phyloP scores from a whole-genome alignment of 306 rosid species.

The Cicer yamashitae region DNA sequence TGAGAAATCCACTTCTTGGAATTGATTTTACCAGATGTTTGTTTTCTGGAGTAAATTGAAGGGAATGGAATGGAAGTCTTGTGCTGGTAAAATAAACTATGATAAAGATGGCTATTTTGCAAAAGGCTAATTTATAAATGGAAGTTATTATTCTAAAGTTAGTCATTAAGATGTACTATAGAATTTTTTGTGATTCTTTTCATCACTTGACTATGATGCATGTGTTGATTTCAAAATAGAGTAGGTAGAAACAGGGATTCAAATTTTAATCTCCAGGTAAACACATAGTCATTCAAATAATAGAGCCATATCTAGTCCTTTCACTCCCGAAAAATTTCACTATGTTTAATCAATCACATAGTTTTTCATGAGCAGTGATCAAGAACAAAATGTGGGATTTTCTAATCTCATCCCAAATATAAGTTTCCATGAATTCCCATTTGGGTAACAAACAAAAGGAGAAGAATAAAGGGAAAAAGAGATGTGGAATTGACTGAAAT shows the following conservation, averaged over 20 bases:
- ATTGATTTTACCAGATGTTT: background rate
- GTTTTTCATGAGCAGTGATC: background rate
- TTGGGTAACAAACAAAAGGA: background rate
- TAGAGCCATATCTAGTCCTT: background rate
- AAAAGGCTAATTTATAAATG: background rate
- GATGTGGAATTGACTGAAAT: slow-evolving; percentile 25
- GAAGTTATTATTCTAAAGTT: background rate
- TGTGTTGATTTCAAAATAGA: no score
- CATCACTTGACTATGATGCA: background rate
- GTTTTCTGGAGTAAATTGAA: background rate
- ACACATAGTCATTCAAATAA: background rate
- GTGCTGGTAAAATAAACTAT: background rate
- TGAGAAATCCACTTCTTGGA: background rate
- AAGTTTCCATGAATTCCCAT: slow-evolving; percentile 22
- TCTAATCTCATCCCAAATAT: background rate
- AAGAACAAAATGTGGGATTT: slow-evolving; percentile 1
- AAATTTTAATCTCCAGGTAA: background rate
- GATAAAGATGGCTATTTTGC: background rate
- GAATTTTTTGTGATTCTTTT: no score
- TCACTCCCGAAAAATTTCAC: background rate
- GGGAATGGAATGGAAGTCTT: no score
- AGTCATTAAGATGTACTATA: no score
- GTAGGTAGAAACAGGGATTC: background rate
- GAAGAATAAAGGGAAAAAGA: background rate
- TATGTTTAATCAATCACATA: background rate